phyloP scores from a whole-genome alignment of 2,329 filamentous ascomycete genomes.

The Aspergillus jensenii region DNA sequence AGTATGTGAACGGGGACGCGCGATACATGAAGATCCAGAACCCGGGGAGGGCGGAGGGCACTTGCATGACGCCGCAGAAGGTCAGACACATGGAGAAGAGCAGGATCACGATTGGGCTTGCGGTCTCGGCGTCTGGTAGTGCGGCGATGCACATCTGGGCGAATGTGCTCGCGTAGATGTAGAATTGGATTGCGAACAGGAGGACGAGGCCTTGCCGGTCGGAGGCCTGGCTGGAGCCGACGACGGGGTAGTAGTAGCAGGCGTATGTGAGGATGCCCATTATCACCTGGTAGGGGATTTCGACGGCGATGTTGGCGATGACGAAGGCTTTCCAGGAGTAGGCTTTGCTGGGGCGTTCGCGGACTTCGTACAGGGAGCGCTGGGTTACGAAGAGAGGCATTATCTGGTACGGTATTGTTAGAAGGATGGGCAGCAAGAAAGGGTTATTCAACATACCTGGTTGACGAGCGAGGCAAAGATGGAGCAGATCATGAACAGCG shows the following conservation, averaged over 20 bases:
- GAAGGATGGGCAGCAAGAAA: too few species aligned
- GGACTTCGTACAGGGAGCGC: constrained; percentile 77
- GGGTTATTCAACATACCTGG: neutral
- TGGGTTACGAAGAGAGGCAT: constrained; percentile 86
- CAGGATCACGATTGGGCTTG: constrained; percentile 70
- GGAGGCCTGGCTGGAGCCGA: neutral
- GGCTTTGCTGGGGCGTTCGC: constrained; percentile 78
- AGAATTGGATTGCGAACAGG: constrained; percentile 71
- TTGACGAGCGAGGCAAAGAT: constrained; percentile 57
- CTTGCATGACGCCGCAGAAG: constrained; percentile 69
- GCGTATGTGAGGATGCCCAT: constrained; percentile 60
- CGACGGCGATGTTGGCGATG: constrained; percentile 77
- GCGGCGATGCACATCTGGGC: constrained; percentile 75
- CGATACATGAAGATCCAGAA: constrained; percentile 68
- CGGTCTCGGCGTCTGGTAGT: constrained; percentile 70
- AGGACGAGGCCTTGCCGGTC: constrained; percentile 52
- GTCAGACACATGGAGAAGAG: constrained; percentile 81
- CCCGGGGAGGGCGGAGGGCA: constrained; percentile 60
- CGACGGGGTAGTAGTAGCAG: constrained; percentile 3
- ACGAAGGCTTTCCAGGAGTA: constrained; percentile 88
- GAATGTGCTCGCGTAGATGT: constrained; percentile 80
- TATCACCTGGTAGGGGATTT: constrained; percentile 80
- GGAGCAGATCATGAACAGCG: constrained; percentile 76
- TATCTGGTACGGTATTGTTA: neutral
- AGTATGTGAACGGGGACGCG: constrained; percentile 56